phyloP scores from a whole-genome alignment of 202 grass and related monocot species.

The Brachypodium distachyon region DNA sequence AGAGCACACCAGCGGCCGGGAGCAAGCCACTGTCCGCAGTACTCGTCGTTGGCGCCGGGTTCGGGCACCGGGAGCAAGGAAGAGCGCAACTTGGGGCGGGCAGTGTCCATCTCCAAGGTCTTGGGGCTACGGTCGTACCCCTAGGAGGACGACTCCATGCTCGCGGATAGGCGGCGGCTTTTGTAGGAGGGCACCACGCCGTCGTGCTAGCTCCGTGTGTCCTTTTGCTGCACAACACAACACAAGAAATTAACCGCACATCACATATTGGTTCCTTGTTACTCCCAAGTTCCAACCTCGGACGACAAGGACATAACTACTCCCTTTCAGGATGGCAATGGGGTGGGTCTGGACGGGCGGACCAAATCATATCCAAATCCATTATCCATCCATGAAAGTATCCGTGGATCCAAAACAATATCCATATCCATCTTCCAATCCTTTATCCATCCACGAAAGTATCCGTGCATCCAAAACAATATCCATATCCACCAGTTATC shows the following conservation, averaged over 20 bases:
- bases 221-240: constrained; percentile 70
- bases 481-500: too few species aligned
- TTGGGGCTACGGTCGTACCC: constrained; percentile 79
- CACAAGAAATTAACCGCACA: background rate
- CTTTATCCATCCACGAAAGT: too few species aligned
- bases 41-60: constrained; percentile 19
- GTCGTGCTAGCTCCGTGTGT: constrained; percentile 60
- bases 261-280: background rate
- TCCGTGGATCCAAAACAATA: too few species aligned
- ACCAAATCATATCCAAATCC: too few species aligned
- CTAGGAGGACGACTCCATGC: constrained; percentile 52
- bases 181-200: constrained; percentile 34
- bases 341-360: too few species aligned
- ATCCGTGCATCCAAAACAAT: too few species aligned
- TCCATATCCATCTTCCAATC: too few species aligned
- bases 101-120: constrained; percentile 91
- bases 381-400: too few species aligned
- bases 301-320: background rate
- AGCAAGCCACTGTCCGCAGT: too few species aligned
- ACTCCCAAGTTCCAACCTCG: background rate
- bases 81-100: constrained; percentile 49
- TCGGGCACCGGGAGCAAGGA: constrained; percentile 43
- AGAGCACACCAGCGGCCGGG: too few species aligned
- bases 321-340: too few species aligned
- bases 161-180: constrained; percentile 67